Conservation (phyloP, 345 rosid species). For the Heritiera littoralis region DNA sequence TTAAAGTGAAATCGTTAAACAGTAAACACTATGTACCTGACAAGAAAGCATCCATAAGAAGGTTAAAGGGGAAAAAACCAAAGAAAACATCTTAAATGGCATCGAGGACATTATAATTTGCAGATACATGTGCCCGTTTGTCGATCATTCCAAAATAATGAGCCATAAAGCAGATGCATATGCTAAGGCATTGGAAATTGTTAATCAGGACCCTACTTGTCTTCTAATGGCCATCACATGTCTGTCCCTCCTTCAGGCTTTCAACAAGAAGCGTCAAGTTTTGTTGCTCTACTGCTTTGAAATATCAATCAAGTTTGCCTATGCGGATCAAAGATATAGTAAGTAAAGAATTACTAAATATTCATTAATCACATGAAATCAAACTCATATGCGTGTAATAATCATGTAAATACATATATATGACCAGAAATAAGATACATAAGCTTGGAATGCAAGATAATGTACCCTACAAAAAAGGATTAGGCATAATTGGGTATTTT, state of each 20-base stretch:
- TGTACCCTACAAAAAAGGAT: slow-evolving; percentile 13
- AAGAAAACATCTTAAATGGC: background rate
- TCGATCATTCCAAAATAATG: background rate
- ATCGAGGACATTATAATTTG: background rate
- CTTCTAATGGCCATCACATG: background rate
- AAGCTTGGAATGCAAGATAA: background rate
- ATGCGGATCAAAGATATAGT: background rate
- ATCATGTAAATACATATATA: background rate
- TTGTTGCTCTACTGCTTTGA: background rate
- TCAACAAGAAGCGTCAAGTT: background rate
- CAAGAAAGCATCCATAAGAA: background rate
- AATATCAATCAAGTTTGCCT: background rate
- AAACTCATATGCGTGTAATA: background rate
- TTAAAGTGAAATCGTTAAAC: background rate
- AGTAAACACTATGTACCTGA: background rate
- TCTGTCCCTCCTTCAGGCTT: background rate
- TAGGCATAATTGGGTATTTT: background rate
- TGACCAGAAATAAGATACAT: slow-evolving; percentile 15
- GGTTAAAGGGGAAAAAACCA: background rate
- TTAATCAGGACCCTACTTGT: slow-evolving; percentile 6
- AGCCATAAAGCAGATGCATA: background rate
- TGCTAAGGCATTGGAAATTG: background rate
- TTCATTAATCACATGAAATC: background rate
- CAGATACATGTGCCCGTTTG: slow-evolving; percentile 1
- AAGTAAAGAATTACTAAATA: background rate